These are phyloP conservation scores for Ochetophila trinervis DNA, from an alignment of 306 rosid genomes.

Conservation along the genomic window DNA sequence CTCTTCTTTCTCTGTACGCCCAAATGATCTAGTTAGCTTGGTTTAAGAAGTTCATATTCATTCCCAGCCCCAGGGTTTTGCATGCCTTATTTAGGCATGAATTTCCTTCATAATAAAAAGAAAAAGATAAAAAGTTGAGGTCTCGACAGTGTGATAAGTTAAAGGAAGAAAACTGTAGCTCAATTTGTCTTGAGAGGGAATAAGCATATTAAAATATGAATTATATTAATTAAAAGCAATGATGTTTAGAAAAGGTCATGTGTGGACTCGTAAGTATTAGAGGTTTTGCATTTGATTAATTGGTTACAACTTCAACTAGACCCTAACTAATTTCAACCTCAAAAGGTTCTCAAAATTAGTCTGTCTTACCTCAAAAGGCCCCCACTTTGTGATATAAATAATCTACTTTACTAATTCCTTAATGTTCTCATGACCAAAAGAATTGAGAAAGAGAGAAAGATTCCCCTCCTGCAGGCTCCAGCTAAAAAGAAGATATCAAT, in stretches of 20 bases:
- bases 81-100: no score
- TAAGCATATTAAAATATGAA: constrained; percentile 11
- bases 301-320: constrained; percentile 16
- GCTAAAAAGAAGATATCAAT: constrained; percentile 54
- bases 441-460: constrained; percentile 28
- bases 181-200: constrained; percentile 10
- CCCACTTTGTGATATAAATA: constrained; percentile 4
- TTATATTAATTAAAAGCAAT: background rate
- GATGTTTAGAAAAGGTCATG: constrained; percentile 9
- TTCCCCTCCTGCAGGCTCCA: constrained; percentile 32
- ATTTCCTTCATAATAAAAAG: background rate
- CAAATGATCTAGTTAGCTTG: background rate
- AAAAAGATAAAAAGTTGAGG: background rate
- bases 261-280: constrained; percentile 8
- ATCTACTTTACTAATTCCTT: background rate
- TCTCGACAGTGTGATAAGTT: background rate
- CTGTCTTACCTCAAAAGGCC: constrained; percentile 21
- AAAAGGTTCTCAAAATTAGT: constrained; percentile 9
- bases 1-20: constrained; percentile 17
- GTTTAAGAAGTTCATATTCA: constrained; percentile 9
- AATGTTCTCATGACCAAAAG: constrained; percentile 16
- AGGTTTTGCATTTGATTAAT: constrained; percentile 7
- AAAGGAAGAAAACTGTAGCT: constrained; percentile 10
- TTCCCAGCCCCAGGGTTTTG: background rate
- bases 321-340: constrained; percentile 21